Percentiles rank a stretch among this genome's conserved stretches.
Evolutionary conservation across 352 stramenopile species (phyloP).

Genomic region (Globisporangium paroecandrum): DNA sequence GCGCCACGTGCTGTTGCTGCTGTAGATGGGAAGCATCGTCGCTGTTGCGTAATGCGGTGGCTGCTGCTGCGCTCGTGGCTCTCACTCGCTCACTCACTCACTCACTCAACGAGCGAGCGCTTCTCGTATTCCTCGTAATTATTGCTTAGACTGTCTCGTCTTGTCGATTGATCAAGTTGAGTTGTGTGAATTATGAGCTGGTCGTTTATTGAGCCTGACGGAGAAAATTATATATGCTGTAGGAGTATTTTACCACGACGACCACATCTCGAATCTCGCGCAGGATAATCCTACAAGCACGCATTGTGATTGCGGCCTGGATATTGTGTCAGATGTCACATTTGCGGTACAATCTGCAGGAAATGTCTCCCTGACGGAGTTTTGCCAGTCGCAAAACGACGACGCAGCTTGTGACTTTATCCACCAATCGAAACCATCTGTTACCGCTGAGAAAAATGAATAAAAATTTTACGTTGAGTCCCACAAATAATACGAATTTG

Average conservation of each 20-base stretch:
- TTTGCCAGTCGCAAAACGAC: too few species aligned
- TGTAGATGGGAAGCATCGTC: conserved; percentile 4
- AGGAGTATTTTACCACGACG: neutral
- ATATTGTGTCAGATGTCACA: too few species aligned
- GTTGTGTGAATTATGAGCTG: neutral
- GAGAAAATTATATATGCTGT: neutral
- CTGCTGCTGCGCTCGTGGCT: neutral
- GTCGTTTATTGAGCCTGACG: neutral
- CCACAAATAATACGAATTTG: neutral
- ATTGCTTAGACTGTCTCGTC: neutral
- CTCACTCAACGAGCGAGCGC: neutral
- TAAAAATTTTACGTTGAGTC: neutral
- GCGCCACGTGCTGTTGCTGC: conserved; percentile 1
- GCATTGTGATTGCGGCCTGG: too few species aligned
- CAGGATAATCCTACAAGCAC: neutral
- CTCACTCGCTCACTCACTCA: neutral
- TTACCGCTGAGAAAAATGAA: neutral
- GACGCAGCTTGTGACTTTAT: too few species aligned
- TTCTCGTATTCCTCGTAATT: neutral
- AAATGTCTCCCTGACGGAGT: too few species aligned
- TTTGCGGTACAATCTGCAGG: too few species aligned
- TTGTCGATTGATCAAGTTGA: neutral
- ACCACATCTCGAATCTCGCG: neutral
- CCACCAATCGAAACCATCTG: too few species aligned
- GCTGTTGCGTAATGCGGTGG: neutral